phyloP scores from a whole-genome alignment of 1,139 yeast genomes.

The Geotrichum klebahnii region DNA sequence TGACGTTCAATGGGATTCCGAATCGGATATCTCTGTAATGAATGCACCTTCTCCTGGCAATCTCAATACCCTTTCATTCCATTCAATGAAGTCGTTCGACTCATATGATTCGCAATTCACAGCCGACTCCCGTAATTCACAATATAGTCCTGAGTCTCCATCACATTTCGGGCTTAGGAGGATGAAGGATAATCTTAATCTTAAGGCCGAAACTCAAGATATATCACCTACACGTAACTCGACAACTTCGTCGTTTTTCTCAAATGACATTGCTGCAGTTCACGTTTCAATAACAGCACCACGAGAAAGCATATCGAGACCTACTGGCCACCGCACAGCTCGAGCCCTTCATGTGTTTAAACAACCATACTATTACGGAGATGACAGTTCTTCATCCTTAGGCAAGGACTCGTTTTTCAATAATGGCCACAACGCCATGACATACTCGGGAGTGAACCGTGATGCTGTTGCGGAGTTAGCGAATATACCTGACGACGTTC shows the following conservation, averaged over 20 bases:
- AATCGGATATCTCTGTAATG: constrained; percentile 2
- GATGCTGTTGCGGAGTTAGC: constrained; percentile 42
- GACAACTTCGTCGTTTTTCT: constrained; percentile 3
- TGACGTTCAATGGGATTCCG: constrained; percentile 5
- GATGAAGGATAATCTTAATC: constrained; percentile 1
- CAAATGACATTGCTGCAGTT: constrained; percentile 2
- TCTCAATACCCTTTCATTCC: constrained; percentile 3
- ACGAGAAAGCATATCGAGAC: background rate
- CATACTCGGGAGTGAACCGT: constrained; percentile 28
- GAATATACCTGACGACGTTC: constrained; percentile 72
- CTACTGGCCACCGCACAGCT: background rate
- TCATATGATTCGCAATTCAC: constrained; percentile 17
- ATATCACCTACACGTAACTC: background rate
- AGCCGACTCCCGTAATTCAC: background rate
- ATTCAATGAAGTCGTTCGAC: constrained; percentile 12
- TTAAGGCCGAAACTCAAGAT: constrained; percentile 1
- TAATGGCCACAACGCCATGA: background rate
- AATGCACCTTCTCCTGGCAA: background rate
- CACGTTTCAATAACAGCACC: constrained; percentile 6
- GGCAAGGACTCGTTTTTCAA: constrained; percentile 3
- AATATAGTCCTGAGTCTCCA: background rate
- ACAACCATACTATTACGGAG: background rate
- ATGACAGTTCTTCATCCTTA: background rate
- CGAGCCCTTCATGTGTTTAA: constrained; percentile 4
- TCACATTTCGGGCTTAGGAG: constrained; percentile 8